Evolutionary conservation across 192 early-diverging fungal species (phyloP), one percentile per base, ranked within the genome.

Genomic region (Coemansia sp.): DNA sequence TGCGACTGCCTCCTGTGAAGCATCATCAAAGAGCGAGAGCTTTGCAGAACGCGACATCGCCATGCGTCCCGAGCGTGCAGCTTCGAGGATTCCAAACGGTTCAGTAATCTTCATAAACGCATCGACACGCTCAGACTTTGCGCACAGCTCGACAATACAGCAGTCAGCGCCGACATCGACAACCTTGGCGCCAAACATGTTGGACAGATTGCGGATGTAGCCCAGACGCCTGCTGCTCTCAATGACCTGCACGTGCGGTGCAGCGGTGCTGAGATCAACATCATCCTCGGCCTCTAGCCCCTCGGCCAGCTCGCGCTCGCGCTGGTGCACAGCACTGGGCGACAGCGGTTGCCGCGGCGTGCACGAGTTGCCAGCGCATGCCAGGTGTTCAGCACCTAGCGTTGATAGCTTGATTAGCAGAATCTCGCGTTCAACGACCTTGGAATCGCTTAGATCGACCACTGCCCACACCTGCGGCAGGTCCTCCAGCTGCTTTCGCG

Each of bases 381-480:
- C 45, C 54, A 66, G 18, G 48, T 65, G 41, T 16, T 91, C 88
- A n/a, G 85, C 83, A 6, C 91, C 91, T 3, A 93, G 65, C 24
- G 93, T 93, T 48, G 91, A 94, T 19, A 96, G 89, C 86, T 98
- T 98, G 75, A 93, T 87, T 66, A 98, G 75, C 62, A 97, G 83
- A 69, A 98, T 76, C 81, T 98, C 97, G 63, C 97, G 87, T 75
- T 97, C 91, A 27, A 98, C 87, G 29, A 92, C 85, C 68, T 84
- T 87, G 57, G 88, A 86, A 63, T 91, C 84, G 32, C 92, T 96
- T 80, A 96, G 95, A 70, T 98, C 95, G 63, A 98, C 81, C 24
- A 97, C 95, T 49, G 95, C 95, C 93, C 94, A 97, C 10, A 98
- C 94, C 57, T 94, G 95, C 20, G 74, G 94, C 82, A 98, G 80